These are phyloP conservation scores for Xerocomus spinulosus DNA, from an alignment of 768 basidiomycete species.

Conservation along the genomic window DNA sequence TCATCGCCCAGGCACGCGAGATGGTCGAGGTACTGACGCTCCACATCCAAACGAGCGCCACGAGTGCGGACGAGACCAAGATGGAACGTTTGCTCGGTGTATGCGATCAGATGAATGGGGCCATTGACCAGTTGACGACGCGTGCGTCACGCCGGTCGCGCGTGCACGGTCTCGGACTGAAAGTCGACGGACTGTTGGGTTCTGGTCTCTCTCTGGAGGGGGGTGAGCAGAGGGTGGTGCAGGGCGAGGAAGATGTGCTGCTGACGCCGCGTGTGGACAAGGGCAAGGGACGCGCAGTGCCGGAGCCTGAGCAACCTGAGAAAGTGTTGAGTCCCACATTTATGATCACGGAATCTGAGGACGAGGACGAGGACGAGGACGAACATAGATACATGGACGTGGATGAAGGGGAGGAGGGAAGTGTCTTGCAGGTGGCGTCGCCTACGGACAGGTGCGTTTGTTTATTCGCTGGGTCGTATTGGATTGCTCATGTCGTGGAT, in stretches of 20 bases:
- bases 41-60: slow-evolving; percentile 44
- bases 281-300: slow-evolving; percentile 69
- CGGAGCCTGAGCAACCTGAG: slow-evolving; percentile 63
- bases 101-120: slow-evolving; percentile 63
- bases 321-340: slow-evolving; percentile 70
- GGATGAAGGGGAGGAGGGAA: slow-evolving; percentile 33
- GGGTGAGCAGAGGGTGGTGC: not conserved
- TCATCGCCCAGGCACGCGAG: slow-evolving; percentile 48
- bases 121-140: slow-evolving; percentile 48
- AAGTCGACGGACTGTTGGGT: slow-evolving; percentile 28
- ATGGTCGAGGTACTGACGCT: slow-evolving; percentile 48
- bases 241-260: slow-evolving; percentile 32
- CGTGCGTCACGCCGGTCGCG: slow-evolving; percentile 37
- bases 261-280: slow-evolving; percentile 70
- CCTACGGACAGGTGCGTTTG: slow-evolving; percentile 45
- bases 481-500: not conserved
- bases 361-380: slow-evolving; percentile 45
- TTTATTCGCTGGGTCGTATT: not conserved
- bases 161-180: slow-evolving; percentile 44
- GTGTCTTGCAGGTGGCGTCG: slow-evolving; percentile 24
- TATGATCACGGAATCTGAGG: slow-evolving; percentile 49
- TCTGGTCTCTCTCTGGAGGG: slow-evolving; percentile 21
- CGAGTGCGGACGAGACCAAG: slow-evolving; percentile 48
- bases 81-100: slow-evolving; percentile 65
- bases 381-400: slow-evolving; percentile 31